Conservation (phyloP, 176 grass and related monocot species). For the Zea luxurians region DNA sequence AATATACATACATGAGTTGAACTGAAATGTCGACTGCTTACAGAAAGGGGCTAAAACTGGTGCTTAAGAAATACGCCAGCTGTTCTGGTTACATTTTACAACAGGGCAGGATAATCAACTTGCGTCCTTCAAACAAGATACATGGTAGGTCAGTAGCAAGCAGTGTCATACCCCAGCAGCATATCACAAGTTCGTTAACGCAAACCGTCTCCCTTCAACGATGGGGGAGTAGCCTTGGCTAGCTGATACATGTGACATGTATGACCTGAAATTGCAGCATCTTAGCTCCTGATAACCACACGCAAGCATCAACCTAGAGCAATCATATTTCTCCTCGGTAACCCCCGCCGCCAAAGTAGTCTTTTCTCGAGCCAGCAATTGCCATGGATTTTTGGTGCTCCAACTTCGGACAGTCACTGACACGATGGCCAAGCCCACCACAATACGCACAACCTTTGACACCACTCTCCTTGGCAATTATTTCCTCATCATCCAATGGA, state of each 20-base stretch:
- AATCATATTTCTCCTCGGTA: slow-evolving; percentile 87
- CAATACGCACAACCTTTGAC: slow-evolving; percentile 87
- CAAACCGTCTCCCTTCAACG: not conserved
- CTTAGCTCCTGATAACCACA: slow-evolving; percentile 3
- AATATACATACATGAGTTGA: not conserved
- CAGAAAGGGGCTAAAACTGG: not conserved
- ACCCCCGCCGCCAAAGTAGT: slow-evolving; percentile 78
- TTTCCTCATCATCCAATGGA: slow-evolving; percentile 72
- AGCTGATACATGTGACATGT: not conserved
- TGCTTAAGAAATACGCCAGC: not conserved
- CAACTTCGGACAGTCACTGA: slow-evolving; percentile 83
- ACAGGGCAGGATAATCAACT: not conserved
- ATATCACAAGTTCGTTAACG: not conserved
- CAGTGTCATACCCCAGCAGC: not conserved
- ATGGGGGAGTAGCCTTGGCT: not conserved
- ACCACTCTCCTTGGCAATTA: slow-evolving; percentile 77
- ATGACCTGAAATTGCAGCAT: slow-evolving; percentile 15
- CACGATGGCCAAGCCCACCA: slow-evolving; percentile 90
- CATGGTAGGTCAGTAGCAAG: not conserved
- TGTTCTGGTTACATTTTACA: slow-evolving; percentile 36
- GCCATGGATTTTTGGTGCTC: slow-evolving; percentile 89
- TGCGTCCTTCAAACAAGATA: not conserved
- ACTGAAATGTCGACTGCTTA: not conserved
- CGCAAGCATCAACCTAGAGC: slow-evolving; percentile 5
- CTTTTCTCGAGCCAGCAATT: slow-evolving; percentile 77